These are phyloP conservation scores for Priceomyces castillae DNA, from an alignment of 805 yeast genomes.

Conservation along the genomic window DNA sequence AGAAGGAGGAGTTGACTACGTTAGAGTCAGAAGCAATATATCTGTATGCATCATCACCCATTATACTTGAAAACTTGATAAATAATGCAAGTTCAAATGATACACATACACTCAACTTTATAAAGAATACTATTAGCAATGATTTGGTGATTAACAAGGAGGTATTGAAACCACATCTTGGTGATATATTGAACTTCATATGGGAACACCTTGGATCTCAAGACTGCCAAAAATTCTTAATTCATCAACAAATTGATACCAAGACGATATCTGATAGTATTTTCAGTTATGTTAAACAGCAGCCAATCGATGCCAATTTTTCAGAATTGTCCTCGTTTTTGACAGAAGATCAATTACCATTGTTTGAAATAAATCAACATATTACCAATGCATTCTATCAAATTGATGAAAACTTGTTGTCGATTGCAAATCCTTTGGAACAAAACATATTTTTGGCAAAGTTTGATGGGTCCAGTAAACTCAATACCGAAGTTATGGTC, in stretches of 20 bases:
- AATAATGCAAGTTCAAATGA: constrained; percentile 8
- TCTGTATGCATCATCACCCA: constrained; percentile 14
- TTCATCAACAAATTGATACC: constrained; percentile 1
- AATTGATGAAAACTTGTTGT: constrained; percentile 24
- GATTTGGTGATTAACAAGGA: constrained; percentile 1
- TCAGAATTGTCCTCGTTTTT: constrained; percentile 6
- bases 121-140: constrained; percentile 10
- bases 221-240: constrained; percentile 12
- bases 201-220: constrained; percentile 13
- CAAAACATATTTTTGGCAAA: constrained; percentile 33
- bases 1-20: constrained; percentile 16
- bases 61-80: constrained; percentile 19
- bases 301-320: constrained; percentile 12
- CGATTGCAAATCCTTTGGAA: constrained; percentile 49
- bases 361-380: constrained; percentile 23
- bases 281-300: constrained; percentile 9
- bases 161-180: not conserved
- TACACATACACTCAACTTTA: constrained; percentile 12
- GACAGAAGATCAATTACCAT: constrained; percentile 13
- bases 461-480: constrained; percentile 2
- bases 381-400: constrained; percentile 12
- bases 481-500: constrained; percentile 9
- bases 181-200: constrained; percentile 9
- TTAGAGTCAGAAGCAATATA: constrained; percentile 22
- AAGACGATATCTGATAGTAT: constrained; percentile 11